Conservation (phyloP, 495 filamentous ascomycete genomes). For the Trichoderma erinaceum region DNA sequence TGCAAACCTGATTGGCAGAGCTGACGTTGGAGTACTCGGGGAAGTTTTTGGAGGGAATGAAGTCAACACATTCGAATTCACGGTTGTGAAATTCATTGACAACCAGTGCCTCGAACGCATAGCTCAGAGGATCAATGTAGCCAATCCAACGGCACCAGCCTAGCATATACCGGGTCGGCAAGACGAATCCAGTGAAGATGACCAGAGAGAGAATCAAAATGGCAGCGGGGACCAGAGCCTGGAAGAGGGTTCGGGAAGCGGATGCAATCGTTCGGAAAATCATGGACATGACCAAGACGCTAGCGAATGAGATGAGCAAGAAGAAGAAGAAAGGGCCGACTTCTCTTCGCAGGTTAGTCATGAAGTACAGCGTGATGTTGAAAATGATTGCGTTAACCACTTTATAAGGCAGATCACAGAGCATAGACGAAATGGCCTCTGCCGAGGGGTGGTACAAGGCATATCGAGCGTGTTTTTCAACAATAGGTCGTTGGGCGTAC, state of each 20-base stretch:
- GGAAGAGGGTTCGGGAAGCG: constrained; percentile 68
- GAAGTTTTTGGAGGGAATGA: constrained; percentile 46
- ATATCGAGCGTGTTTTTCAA: constrained; percentile 85
- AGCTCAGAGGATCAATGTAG: constrained; percentile 78
- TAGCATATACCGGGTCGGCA: constrained; percentile 72
- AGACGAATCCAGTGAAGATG: constrained; percentile 86
- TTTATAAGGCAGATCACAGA: constrained; percentile 75
- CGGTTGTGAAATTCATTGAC: constrained; percentile 79
- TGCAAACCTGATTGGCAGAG: constrained; percentile 48
- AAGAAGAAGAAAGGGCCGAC: constrained; percentile 77
- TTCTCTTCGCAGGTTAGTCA: constrained; percentile 75
- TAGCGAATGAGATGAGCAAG: constrained; percentile 63
- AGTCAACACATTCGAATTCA: constrained; percentile 54
- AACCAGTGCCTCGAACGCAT: constrained; percentile 83
- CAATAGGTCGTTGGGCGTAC: constrained; percentile 81
- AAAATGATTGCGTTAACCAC: constrained; percentile 43
- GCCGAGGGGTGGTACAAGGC: constrained; percentile 89
- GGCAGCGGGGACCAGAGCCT: constrained; percentile 78
- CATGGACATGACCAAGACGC: constrained; percentile 67
- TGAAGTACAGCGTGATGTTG: constrained; percentile 78
- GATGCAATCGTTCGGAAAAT: constrained; percentile 80
- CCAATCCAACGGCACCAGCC: constrained; percentile 84
- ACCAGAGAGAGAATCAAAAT: constrained; percentile 75
- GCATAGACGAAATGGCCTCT: constrained; percentile 77
- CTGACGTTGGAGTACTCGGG: constrained; percentile 42